phyloP scores from a whole-genome alignment of 495 filamentous ascomycete genomes.

The Collariella sp. region DNA sequence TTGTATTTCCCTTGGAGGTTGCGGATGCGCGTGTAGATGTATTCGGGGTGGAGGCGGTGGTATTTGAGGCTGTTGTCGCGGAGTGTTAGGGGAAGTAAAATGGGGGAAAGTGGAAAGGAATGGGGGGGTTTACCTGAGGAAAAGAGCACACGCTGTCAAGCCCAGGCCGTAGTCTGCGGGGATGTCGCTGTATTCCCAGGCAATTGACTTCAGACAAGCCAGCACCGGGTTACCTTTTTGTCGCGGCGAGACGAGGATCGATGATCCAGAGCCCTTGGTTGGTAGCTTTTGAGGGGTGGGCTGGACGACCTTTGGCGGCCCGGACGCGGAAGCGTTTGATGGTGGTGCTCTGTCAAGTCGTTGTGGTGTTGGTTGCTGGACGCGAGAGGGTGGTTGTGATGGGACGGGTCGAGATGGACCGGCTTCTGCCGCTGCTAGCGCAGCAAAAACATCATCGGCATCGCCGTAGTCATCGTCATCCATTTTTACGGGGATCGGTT shows the following conservation, averaged over 20 bases:
- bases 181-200: constrained; percentile 96
- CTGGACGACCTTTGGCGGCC: constrained; percentile 59
- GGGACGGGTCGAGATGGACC: constrained; percentile 27
- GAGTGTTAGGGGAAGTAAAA: neutral
- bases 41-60: constrained; percentile 93
- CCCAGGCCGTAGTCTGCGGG: constrained; percentile 89
- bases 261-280: constrained; percentile 55
- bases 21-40: constrained; percentile 88
- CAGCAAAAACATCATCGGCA: constrained; percentile 50
- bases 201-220: constrained; percentile 66
- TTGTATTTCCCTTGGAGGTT: constrained; percentile 71
- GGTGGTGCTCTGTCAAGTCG: constrained; percentile 36
- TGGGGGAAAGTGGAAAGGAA: neutral
- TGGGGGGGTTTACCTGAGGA: constrained; percentile 43
- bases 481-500: constrained; percentile 21
- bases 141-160: constrained; percentile 79
- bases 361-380: constrained; percentile 39
- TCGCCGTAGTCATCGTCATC: constrained; percentile 54
- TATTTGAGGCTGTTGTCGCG: constrained; percentile 67
- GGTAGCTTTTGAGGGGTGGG: constrained; percentile 79
- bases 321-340: constrained; percentile 12
- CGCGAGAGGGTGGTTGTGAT: constrained; percentile 17
- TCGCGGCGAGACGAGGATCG: constrained; percentile 70
- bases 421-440: constrained; percentile 34
- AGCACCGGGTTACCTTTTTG: constrained; percentile 96